Percentiles rank a stretch among this genome's conserved stretches.
Evolutionary conservation across 2,329 filamentous ascomycete species (phyloP).

Genomic region (Microcyclosporella mali): DNA sequence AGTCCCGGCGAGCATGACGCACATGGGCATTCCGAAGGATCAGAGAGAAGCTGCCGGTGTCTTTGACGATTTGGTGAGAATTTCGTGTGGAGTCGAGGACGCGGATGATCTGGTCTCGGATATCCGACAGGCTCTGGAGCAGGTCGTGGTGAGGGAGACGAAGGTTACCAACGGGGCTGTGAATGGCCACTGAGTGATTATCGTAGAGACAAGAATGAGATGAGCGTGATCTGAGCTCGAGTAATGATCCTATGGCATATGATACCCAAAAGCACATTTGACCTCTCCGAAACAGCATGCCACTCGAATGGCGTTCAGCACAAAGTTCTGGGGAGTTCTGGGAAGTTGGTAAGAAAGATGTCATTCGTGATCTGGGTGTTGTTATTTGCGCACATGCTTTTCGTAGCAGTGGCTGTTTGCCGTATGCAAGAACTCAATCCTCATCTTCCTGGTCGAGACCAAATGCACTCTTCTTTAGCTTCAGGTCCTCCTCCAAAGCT

Average conservation of each 20-base stretch:
- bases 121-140: constrained; percentile 74
- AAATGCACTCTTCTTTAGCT: constrained; percentile 46
- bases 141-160: constrained; percentile 52
- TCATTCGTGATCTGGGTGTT: too few species aligned
- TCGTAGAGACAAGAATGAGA: background rate
- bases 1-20: constrained; percentile 92
- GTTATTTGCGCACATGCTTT: background rate
- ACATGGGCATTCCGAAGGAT: constrained; percentile 86
- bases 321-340: too few species aligned
- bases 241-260: too few species aligned
- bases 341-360: too few species aligned
- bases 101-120: constrained; percentile 75
- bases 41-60: constrained; percentile 89
- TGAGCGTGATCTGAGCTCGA: background rate
- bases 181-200: constrained; percentile 7
- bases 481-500: constrained; percentile 48
- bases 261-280: too few species aligned
- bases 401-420: background rate
- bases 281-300: too few species aligned
- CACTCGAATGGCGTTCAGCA: too few species aligned
- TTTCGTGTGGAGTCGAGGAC: constrained; percentile 94
- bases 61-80: constrained; percentile 85
- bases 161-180: constrained; percentile 41
- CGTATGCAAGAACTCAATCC: too few species aligned
- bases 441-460: constrained; percentile 29